Evolutionary conservation across 176 grass and related monocot genomes (phyloP).

Genomic region (Triticum urartu): DNA sequence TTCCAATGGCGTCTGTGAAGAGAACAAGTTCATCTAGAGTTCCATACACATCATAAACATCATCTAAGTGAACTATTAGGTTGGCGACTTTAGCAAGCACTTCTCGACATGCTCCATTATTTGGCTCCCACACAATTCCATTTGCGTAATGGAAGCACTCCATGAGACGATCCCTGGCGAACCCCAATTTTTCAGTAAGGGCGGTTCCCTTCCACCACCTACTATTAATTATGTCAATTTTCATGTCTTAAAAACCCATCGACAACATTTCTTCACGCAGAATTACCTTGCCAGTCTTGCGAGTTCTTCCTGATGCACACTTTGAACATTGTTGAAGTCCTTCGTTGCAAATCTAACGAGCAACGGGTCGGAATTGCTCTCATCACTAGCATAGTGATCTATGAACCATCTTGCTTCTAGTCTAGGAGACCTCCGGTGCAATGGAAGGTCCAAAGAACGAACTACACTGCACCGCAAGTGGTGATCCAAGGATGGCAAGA

Average conservation of each 20-base stretch:
- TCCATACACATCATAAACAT: slow-evolving; percentile 22
- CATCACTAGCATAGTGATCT: slow-evolving; percentile 31
- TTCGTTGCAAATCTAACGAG: slow-evolving; percentile 32
- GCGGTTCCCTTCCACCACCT: slow-evolving; percentile 46
- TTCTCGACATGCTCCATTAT: not conserved
- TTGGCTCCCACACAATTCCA: slow-evolving; percentile 25
- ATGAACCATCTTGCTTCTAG: no score
- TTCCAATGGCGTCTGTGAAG: slow-evolving; percentile 43
- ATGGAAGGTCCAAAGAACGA: slow-evolving; percentile 29
- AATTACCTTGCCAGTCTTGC: slow-evolving; percentile 26
- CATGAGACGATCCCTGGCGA: no score
- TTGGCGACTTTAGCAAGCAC: slow-evolving; percentile 11
- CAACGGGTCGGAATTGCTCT: not conserved
- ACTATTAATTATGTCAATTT: no score
- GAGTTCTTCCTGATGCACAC: slow-evolving; percentile 32
- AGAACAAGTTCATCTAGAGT: slow-evolving; percentile 37
- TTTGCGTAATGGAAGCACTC: no score
- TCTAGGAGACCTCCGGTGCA: not conserved
- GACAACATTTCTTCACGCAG: not conserved
- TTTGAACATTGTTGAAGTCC: slow-evolving; percentile 42
- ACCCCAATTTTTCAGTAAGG: no score
- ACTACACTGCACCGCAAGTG: not conserved
- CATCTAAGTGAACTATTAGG: slow-evolving; percentile 41
- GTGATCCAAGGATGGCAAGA: not conserved
- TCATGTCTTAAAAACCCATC: no score